phyloP scores from a whole-genome alignment of 164 flowering plant species.

The Chimonanthus salicifolius region DNA sequence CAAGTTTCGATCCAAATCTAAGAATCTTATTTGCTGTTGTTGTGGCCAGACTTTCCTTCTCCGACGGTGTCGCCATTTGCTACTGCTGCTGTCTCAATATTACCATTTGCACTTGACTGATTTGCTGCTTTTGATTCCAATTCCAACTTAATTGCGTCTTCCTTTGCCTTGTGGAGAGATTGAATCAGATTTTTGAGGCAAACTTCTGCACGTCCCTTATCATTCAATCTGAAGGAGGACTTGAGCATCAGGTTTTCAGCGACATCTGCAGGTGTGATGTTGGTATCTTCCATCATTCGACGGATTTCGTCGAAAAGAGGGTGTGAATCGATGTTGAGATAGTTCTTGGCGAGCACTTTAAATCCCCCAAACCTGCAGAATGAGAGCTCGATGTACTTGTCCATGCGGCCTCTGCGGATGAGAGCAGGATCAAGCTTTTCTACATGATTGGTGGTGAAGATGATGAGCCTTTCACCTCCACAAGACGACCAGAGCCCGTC shows the following conservation, averaged over 20 bases:
- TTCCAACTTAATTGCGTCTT: not conserved
- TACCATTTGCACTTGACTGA: not conserved
- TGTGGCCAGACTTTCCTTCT: not conserved
- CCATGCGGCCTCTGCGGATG: slow-evolving; percentile 56
- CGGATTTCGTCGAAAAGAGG: slow-evolving; percentile 29
- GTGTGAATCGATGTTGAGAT: slow-evolving; percentile 35
- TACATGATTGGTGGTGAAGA: slow-evolving; percentile 58
- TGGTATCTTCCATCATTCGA: slow-evolving; percentile 23
- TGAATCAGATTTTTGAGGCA: slow-evolving; percentile 34
- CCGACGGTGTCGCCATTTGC: not conserved
- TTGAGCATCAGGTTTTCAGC: slow-evolving; percentile 58
- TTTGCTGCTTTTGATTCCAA: not conserved
- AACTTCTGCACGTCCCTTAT: slow-evolving; percentile 16
- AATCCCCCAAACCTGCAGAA: slow-evolving; percentile 48
- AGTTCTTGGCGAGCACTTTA: slow-evolving; percentile 49
- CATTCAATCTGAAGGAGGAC: slow-evolving; percentile 10
- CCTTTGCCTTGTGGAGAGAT: slow-evolving; percentile 30
- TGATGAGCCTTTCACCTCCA: slow-evolving; percentile 56
- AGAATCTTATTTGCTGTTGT: not conserved
- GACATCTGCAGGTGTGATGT: slow-evolving; percentile 61
- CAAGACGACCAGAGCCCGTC: slow-evolving; percentile 74
- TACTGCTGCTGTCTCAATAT: too few relatives aligned
- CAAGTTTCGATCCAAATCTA: too few relatives aligned
- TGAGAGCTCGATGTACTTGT: slow-evolving; percentile 61
- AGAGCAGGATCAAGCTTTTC: slow-evolving; percentile 60